Conservation (phyloP, 345 rosid genomes). For the Eucalyptus curtisii region DNA sequence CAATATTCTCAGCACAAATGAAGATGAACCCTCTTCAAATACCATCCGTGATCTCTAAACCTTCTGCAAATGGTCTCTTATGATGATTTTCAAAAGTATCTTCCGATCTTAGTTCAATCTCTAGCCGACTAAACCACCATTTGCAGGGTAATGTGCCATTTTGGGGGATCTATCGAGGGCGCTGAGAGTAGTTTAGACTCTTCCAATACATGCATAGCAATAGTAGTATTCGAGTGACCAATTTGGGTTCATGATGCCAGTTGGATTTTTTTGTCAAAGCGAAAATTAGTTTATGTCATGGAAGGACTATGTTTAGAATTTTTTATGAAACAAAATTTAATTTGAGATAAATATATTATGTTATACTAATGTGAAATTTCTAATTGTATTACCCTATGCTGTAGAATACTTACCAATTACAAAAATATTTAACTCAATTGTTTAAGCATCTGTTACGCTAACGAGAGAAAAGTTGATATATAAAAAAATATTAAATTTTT, state of each 20-base stretch:
- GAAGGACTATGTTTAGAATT: accelerated
- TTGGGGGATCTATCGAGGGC: accelerated
- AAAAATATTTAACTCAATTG: too few relatives aligned
- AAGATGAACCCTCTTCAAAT: neutral
- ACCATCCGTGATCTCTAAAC: neutral
- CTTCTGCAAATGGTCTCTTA: accelerated
- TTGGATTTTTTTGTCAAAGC: neutral
- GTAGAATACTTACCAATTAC: neutral
- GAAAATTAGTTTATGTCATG: neutral
- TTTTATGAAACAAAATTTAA: neutral
- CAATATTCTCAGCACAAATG: accelerated
- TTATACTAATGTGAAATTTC: neutral
- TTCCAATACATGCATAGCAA: neutral
- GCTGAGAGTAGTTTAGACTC: neutral
- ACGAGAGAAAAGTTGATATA: accelerated
- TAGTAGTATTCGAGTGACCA: accelerated
- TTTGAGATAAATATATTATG: neutral
- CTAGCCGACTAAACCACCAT: neutral
- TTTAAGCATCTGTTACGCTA: too few relatives aligned
- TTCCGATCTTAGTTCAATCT: accelerated
- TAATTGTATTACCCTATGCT: neutral
- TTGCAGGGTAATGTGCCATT: accelerated
- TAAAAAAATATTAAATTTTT: too few relatives aligned
- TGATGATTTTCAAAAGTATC: neutral
- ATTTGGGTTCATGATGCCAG: neutral